phyloP scores from a whole-genome alignment of 208 protist genomes.

The Leishmania gerbilli region DNA sequence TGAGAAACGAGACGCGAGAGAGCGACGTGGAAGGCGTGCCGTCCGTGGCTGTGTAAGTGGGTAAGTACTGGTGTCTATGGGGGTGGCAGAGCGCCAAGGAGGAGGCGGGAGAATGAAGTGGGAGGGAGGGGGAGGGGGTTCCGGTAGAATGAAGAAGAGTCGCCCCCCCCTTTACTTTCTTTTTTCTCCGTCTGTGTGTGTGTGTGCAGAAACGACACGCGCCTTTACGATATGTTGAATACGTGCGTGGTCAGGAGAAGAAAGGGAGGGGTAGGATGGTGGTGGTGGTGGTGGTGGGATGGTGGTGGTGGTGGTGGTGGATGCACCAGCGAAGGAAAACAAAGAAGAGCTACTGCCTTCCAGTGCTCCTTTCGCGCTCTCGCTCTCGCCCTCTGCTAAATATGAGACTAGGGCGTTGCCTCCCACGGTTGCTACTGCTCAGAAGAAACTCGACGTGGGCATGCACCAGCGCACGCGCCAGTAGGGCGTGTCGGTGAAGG shows the following conservation, averaged over 20 bases:
- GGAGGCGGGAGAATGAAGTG: not conserved
- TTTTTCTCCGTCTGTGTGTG: no score
- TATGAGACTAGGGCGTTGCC: not conserved
- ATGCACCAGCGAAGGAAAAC: not conserved
- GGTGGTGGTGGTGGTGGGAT: not conserved
- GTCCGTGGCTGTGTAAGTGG: not conserved
- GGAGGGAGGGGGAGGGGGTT: not conserved
- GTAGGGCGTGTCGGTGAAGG: not conserved
- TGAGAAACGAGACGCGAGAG: not conserved
- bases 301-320: not conserved
- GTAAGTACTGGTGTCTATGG: not conserved
- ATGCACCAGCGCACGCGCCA: not conserved
- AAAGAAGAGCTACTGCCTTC: not conserved
- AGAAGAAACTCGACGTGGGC: not conserved
- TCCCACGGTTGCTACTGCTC: not conserved
- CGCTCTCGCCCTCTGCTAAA: not conserved
- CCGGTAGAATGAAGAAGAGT: not conserved
- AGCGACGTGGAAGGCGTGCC: not conserved
- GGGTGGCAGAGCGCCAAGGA: not conserved
- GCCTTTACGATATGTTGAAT: not conserved
- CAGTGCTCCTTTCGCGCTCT: not conserved
- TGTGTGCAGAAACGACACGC: not conserved
- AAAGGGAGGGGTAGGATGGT: not conserved
- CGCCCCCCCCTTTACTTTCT: not conserved
- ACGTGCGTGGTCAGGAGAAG: not conserved